Conservation (phyloP, 78 protist species). For the Guillardia theta region DNA sequence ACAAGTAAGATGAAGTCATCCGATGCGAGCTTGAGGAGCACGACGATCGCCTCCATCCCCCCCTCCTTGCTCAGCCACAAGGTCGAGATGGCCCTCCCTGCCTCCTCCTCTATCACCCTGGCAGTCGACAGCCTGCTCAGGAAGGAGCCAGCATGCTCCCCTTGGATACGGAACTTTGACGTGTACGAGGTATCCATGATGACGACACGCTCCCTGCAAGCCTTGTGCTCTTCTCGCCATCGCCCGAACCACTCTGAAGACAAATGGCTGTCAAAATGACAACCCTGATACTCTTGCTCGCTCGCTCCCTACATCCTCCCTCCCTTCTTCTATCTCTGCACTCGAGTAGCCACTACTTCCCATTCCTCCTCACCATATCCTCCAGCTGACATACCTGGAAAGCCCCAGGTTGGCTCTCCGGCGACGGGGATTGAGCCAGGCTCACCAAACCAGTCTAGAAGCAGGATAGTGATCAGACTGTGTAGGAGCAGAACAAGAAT, state of each 20-base stretch:
- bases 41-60: conserved; percentile 32
- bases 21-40: not conserved
- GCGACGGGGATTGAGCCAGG: no score
- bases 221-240: conserved; percentile 11
- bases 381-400: no score
- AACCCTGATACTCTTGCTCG: no score
- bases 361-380: no score
- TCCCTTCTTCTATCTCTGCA: no score
- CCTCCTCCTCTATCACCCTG: not conserved
- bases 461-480: no score
- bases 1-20: conserved; percentile 23
- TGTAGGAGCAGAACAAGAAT: no score
- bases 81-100: conserved; percentile 37
- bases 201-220: not conserved
- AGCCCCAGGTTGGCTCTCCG: no score
- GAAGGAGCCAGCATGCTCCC: conserved; percentile 40
- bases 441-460: no score
- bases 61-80: conserved; percentile 32
- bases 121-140: conserved; percentile 32
- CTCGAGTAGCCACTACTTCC: no score
- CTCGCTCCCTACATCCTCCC: no score
- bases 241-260: conserved; percentile 20
- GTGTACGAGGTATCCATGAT: conserved; percentile 49
- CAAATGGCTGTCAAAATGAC: no score
- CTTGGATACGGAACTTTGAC: conserved; percentile 49